Percentiles rank a stretch among this genome's conserved stretches.
Evolutionary conservation across 2,329 filamentous ascomycete species (phyloP).

Genomic region (Sphaerulina vaccinii): DNA sequence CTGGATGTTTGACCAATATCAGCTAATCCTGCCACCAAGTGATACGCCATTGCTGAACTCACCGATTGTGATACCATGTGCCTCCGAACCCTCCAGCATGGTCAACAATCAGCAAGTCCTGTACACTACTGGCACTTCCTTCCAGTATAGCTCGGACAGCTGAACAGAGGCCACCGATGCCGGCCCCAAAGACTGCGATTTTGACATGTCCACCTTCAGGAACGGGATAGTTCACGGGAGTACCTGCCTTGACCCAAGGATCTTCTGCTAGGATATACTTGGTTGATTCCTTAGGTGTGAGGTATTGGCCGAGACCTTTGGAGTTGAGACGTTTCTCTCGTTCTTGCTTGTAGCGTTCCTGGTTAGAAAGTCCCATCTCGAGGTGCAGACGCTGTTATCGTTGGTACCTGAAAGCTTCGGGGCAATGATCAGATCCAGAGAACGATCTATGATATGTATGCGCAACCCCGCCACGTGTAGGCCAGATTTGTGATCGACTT

Average conservation of each 20-base stretch:
- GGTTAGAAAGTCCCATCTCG: not conserved
- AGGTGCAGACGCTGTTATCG: too few relatives aligned
- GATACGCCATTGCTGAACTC: too few relatives aligned
- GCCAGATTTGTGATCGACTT: too few relatives aligned
- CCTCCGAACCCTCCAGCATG: constrained; percentile 51
- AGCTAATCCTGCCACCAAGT: not conserved
- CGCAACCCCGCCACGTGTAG: too few relatives aligned
- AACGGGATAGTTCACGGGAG: constrained; percentile 20
- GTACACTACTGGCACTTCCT: constrained; percentile 31
- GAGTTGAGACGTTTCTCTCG: constrained; percentile 28
- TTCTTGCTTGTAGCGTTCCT: constrained; percentile 27
- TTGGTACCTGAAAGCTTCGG: too few relatives aligned
- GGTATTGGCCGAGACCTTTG: constrained; percentile 24
- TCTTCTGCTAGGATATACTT: constrained; percentile 31
- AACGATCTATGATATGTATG: too few relatives aligned
- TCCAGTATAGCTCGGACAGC: constrained; percentile 42
- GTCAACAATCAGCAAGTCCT: constrained; percentile 45
- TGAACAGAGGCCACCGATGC: constrained; percentile 45
- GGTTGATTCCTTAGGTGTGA: constrained; percentile 30
- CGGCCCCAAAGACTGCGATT: constrained; percentile 44
- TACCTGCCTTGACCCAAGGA: constrained; percentile 30
- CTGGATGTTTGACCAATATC: not conserved
- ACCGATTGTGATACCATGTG: constrained; percentile 50
- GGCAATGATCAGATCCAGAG: too few relatives aligned
- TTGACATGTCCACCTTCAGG: constrained; percentile 19